Base-by-base conservation (phyloP, 768 basidiomycete genomes). In the Boletales sp. region DNA sequence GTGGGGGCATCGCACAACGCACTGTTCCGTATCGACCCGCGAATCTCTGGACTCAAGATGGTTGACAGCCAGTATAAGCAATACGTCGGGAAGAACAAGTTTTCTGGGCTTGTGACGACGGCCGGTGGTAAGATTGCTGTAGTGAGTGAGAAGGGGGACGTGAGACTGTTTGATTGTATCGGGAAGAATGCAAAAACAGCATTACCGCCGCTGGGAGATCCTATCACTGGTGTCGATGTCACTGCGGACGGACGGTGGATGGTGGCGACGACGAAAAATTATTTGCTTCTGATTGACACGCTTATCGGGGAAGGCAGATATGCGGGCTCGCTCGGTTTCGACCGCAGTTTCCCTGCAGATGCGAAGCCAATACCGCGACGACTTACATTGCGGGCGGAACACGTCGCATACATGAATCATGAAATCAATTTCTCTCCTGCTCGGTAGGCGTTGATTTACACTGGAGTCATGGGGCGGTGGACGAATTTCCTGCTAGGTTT, bases 121-220 rank as follows among this genome's bases (percentile, higher is more conserved):
- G 85, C 83, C 32, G 67, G 72, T 15, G 95, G 95, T 13, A 86
- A 87, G 67, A 74, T 99, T 53, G 97, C 94, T 8, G 88, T 99
- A 11, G 94, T 90, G 32, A 94, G 91, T 59, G 87, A 90, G 67
- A 99, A 98, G 74, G 97, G 97, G 47, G 97, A 98, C 64, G 89
- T 99, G 57, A 78, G 94, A 35, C 74, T 99, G 48, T 99, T 94
- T 58, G 97, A 99, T 69, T 78, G 86, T 41, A 87, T 99, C 56
- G 97, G 97, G 39, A 99, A 98, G 80, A 98, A 92, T 63, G 97
- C 97, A 27, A 99, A 99, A 82, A 99, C 97, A 11, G 93, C 94
- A 12, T 73, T 99, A 32, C 94, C 94, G 31, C 90, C 94, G 39
- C 76, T 97, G 17, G 97, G 97, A 13, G 94, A 97, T 70, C 90